These are phyloP conservation scores for Alternaria viburni DNA, from an alignment of 2,329 filamentous ascomycete genomes.

Conservation along the genomic window DNA sequence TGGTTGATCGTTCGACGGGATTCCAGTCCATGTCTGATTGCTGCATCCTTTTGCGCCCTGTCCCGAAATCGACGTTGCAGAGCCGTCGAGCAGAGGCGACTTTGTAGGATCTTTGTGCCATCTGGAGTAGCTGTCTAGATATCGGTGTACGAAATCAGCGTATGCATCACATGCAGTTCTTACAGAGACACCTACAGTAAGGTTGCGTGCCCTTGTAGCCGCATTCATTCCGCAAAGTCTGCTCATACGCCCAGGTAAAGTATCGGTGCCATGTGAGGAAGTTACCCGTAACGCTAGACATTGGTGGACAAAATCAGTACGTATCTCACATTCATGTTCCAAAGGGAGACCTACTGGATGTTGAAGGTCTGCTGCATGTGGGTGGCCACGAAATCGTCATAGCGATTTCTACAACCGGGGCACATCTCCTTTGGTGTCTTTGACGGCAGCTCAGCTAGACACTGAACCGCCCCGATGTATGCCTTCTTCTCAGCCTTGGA, in stretches of 20 bases:
- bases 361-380: conserved; percentile 36
- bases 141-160: not conserved
- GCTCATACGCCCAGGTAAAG: conserved; percentile 34
- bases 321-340: not conserved
- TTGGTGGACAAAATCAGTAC: not conserved
- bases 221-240: conserved; percentile 34
- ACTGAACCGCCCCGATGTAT: conserved; percentile 40
- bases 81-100: conserved; percentile 62
- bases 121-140: conserved; percentile 26
- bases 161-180: not conserved
- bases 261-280: conserved; percentile 34
- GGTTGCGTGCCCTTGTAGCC: conserved; percentile 34
- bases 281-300: conserved; percentile 23
- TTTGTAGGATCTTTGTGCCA: conserved; percentile 37
- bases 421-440: conserved; percentile 27
- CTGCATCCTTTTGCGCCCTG: conserved; percentile 48
- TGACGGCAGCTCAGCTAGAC: conserved; percentile 26
- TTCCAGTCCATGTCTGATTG: conserved; percentile 27
- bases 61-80: conserved; percentile 53
- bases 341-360: conserved; percentile 15
- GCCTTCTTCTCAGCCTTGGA: conserved; percentile 30
- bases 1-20: conserved; percentile 24
- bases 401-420: conserved; percentile 34
- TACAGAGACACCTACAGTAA: not conserved
- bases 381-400: conserved; percentile 38